Evolutionary conservation across 331 rosid genomes (phyloP).

Genomic region (Telfairia occidentalis): DNA sequence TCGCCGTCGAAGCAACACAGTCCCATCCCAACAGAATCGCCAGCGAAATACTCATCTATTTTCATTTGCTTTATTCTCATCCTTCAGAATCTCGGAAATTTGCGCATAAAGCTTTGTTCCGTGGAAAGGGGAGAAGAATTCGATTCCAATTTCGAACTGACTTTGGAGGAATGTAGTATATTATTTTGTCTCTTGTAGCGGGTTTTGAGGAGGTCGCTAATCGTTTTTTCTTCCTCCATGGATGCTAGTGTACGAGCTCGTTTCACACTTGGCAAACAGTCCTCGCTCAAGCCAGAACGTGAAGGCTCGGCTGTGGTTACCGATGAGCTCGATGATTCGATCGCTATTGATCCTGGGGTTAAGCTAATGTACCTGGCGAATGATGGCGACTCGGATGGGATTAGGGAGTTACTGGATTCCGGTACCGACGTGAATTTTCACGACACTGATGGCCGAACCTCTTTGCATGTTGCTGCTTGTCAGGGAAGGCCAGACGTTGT

Average conservation of each 20-base stretch:
- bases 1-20: neutral
- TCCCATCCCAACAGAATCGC: neutral
- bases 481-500: slow-evolving; percentile 63
- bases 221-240: neutral
- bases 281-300: slow-evolving; percentile 74
- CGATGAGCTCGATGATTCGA: slow-evolving; percentile 13
- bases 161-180: neutral
- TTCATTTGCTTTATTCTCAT: neutral
- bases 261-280: slow-evolving; percentile 41
- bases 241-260: slow-evolving; percentile 6
- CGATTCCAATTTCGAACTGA: neutral
- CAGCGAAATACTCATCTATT: neutral
- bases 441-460: slow-evolving; percentile 77
- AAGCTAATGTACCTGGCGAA: slow-evolving; percentile 72
- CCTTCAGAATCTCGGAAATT: slow-evolving; percentile 1
- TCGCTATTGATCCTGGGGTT: slow-evolving; percentile 33
- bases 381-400: slow-evolving; percentile 76
- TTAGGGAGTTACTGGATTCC: slow-evolving; percentile 48
- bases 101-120: neutral
- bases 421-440: slow-evolving; percentile 66
- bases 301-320: slow-evolving; percentile 5
- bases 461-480: slow-evolving; percentile 80
- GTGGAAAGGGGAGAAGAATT: neutral
- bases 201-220: neutral
- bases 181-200: neutral